Base-by-base conservation (phyloP, 1,284 basidiomycete genomes). In the Caloboletus firmus region DNA sequence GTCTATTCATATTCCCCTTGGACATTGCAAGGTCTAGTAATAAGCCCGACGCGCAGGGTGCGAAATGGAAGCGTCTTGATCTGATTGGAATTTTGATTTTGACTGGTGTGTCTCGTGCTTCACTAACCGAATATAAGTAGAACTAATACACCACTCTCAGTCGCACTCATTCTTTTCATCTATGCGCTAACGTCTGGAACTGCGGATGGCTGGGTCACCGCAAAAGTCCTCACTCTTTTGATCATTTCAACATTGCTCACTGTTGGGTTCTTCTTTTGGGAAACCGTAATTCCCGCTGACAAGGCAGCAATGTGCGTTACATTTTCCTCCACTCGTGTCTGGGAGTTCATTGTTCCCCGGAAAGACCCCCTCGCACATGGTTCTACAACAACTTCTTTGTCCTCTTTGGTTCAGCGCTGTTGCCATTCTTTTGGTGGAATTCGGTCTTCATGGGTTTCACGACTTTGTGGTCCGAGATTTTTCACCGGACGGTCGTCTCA, bases 371-470 rank as follows among this genome's bases (percentile, higher is more conserved):
- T 43, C 58, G 54, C 3, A 71, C 62, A 15, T 76, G 74, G 74
- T 74, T 67, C 35, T 72, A 73, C 58, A 64, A 51, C n/a, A 74
- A 78, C 45, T 76, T 77, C 47, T 65, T 69, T 0, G 67, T 76
- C 6, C 67, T 77, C 17, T 68, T 77, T 59, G 66, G 58, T 13
- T 53, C 63, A 1, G 67, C 74, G 0, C 58, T 77, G 22, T 49
- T 77, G 8, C 74, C 76, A 4, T 72, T 65, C 59, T 63, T 74
- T 54, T 77, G 75, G 72, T 78, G 69, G 72, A 62, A 58, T 37
- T 60, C 65, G 0, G 42, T 69, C 22, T 70, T 69, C 48, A 47
- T 64, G 3, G 57, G 68, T n/a, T 73, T 68, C 52, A 66, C 65
- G 13, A 63, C 61, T 7, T 56, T 71, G 17, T 77, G 74, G 75